phyloP scores from a whole-genome alignment of 164 flowering plant genomes.

The Annona squamosa region DNA sequence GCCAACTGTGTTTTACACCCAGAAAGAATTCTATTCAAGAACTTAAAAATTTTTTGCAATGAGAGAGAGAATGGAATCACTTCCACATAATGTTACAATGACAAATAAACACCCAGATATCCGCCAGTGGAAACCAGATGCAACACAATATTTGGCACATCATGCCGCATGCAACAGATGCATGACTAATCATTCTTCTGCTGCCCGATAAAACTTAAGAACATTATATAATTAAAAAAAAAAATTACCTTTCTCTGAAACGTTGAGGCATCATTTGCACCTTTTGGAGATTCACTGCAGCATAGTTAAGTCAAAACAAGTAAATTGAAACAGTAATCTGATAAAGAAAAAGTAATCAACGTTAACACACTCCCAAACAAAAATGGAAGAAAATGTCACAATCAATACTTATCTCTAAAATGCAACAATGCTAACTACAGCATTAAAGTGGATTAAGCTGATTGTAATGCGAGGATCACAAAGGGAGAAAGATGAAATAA shows the following conservation, averaged over 20 bases:
- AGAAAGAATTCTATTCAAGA: not conserved
- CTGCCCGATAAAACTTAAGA: not conserved
- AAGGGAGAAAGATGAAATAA: too few relatives aligned
- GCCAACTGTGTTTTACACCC: conserved; percentile 60
- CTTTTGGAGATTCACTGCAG: conserved; percentile 93
- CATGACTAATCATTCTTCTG: not conserved
- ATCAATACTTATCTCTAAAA: not conserved
- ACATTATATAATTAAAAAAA: not conserved
- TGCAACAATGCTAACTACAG: too few relatives aligned
- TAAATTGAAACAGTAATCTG: not conserved
- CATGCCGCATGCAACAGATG: not conserved
- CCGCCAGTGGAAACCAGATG: not conserved
- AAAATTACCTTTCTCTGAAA: conserved; percentile 86
- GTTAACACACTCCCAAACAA: not conserved
- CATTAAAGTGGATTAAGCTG: too few relatives aligned
- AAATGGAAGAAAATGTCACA: not conserved
- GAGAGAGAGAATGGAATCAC: not conserved
- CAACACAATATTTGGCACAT: too few relatives aligned
- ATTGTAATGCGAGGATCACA: too few relatives aligned
- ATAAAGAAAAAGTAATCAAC: not conserved
- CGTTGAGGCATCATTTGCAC: conserved; percentile 95
- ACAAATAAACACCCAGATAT: not conserved
- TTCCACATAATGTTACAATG: not conserved
- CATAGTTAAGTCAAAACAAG: not conserved
- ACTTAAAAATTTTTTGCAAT: not conserved